Conservation (phyloP, 257 asterid genomes). For the Ilex aquifolium region DNA sequence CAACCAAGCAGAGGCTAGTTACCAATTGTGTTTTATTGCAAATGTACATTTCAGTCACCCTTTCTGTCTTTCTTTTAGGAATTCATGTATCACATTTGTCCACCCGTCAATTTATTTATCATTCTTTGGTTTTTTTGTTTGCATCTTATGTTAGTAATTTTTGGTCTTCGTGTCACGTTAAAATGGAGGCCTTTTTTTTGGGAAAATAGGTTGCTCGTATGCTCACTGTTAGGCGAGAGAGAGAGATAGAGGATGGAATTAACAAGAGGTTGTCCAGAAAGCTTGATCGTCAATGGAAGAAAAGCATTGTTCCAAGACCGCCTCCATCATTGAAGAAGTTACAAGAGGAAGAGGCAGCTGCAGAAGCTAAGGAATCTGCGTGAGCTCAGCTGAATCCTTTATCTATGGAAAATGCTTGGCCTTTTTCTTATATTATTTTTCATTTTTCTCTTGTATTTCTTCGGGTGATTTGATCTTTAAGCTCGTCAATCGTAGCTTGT, state of each 20-base stretch:
- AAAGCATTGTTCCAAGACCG: constrained; percentile 87
- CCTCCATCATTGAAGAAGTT: constrained; percentile 81
- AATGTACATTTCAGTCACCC: neutral
- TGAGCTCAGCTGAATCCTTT: constrained; percentile 9
- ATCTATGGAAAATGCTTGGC: no score
- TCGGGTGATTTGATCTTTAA: no score
- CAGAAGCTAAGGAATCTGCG: constrained; percentile 65
- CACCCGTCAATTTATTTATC: no score
- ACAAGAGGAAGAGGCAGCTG: constrained; percentile 90
- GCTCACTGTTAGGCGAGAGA: constrained; percentile 88
- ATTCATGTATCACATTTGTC: neutral
- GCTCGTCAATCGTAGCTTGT: no score
- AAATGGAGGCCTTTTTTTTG: neutral
- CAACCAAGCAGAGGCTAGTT: neutral
- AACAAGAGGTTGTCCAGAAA: constrained; percentile 83
- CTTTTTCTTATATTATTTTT: no score
- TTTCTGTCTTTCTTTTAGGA: neutral
- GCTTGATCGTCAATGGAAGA: constrained; percentile 83
- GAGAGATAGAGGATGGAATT: constrained; percentile 90
- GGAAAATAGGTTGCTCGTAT: constrained; percentile 64
- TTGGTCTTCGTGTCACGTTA: no score
- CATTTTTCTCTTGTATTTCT: no score
- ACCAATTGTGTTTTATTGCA: neutral
- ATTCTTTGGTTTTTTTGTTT: no score
- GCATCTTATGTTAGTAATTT: neutral